These are phyloP conservation scores for Euphorbia peplus DNA, from an alignment of 345 rosid species.

Conservation along the genomic window DNA sequence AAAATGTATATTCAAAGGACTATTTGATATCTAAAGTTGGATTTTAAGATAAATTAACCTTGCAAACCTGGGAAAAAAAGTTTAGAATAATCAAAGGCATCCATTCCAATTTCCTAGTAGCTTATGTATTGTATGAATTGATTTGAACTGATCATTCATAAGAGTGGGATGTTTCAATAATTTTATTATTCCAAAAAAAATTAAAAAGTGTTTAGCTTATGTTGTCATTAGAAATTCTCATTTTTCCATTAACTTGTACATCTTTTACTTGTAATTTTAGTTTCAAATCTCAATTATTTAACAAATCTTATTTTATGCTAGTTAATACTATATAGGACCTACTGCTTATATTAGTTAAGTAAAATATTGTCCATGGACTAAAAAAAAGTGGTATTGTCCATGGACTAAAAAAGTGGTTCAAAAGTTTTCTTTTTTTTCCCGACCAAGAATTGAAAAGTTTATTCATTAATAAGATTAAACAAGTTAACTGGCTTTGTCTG, in stretches of 20 bases:
- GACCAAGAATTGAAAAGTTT: too few species aligned
- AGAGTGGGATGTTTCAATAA: not conserved
- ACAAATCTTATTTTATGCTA: not conserved
- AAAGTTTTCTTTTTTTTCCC: too few species aligned
- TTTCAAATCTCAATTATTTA: not conserved
- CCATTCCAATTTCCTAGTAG: not conserved
- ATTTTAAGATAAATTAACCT: too few species aligned
- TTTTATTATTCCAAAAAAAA: too few species aligned
- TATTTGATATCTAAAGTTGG: too few species aligned
- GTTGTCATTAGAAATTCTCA: not conserved
- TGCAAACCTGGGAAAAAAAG: too few species aligned
- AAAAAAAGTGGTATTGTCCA: not conserved
- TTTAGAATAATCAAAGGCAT: too few species aligned
- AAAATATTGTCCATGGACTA: not conserved
- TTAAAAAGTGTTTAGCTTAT: not conserved
- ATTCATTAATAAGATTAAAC: not conserved
- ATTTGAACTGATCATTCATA: slow-evolving; percentile 3
- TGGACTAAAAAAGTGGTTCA: not conserved
- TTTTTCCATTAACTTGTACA: not conserved
- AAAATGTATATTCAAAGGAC: too few species aligned
- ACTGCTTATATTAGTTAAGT: not conserved
- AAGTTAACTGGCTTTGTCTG: not conserved
- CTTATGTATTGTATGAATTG: not conserved
- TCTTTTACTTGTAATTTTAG: not conserved
- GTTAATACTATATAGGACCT: too few species aligned